A percentile compares a stretch with the other conserved stretches of the same genome.
These are phyloP conservation scores for Aspergillus ochraceus DNA, from an alignment of 2,329 filamentous ascomycete genomes.

Conservation along the genomic window DNA sequence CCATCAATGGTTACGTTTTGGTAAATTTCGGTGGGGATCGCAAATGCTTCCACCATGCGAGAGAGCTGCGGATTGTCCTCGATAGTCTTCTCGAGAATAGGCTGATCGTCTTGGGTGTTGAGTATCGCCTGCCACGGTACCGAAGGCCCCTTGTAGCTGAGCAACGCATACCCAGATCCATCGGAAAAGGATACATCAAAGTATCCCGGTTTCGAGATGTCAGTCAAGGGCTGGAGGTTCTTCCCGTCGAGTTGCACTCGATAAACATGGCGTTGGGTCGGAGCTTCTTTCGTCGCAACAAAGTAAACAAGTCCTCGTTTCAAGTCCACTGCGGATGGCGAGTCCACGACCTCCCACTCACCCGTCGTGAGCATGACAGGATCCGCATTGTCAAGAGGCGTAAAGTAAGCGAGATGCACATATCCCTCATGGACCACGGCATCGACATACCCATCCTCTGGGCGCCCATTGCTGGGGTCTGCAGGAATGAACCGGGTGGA, in stretches of 20 bases:
- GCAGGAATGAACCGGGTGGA: slow-evolving; percentile 83
- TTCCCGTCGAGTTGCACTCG: slow-evolving; percentile 81
- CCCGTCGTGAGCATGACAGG: slow-evolving; percentile 85
- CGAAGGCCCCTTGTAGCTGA: slow-evolving; percentile 78
- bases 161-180: slow-evolving; percentile 76
- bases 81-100: slow-evolving; percentile 66
- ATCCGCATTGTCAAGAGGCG: slow-evolving; percentile 77
- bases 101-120: slow-evolving; percentile 70
- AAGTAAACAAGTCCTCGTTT: slow-evolving; percentile 89
- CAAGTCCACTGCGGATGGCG: slow-evolving; percentile 81
- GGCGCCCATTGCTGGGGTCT: slow-evolving; percentile 71
- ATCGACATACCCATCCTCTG: slow-evolving; percentile 88
- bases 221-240: slow-evolving; percentile 70
- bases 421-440: slow-evolving; percentile 82
- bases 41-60: slow-evolving; percentile 69
- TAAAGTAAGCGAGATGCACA: slow-evolving; percentile 92
- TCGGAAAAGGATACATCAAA: slow-evolving; percentile 83
- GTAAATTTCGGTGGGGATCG: slow-evolving; percentile 80
- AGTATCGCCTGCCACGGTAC: slow-evolving; percentile 91
- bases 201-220: slow-evolving; percentile 71
- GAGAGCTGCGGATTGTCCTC: slow-evolving; percentile 76
- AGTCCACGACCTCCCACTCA: slow-evolving; percentile 86
- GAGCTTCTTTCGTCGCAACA: slow-evolving; percentile 78
- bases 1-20: slow-evolving; percentile 82
- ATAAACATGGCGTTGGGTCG: slow-evolving; percentile 89